Conservation (phyloP, 331 rosid genomes). For the Pyracantha coccinea region DNA sequence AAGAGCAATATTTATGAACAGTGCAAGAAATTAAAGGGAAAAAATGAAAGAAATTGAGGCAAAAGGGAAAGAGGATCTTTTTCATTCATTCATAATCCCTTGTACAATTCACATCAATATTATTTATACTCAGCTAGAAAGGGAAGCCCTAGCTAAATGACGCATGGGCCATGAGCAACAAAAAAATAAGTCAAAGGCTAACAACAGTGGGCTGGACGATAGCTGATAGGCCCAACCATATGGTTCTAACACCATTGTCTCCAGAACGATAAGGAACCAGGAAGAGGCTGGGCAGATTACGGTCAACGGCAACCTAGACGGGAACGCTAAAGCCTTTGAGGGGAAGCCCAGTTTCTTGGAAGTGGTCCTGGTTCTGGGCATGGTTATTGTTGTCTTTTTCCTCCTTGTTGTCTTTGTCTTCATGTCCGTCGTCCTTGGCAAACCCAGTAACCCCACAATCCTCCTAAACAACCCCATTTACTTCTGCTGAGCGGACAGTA, state of each 20-base stretch:
- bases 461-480: slow-evolving; percentile 48
- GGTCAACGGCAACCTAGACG: slow-evolving; percentile 51
- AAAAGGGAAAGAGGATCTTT: neutral
- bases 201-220: too few relatives aligned
- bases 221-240: too few relatives aligned
- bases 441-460: slow-evolving; percentile 54
- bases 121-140: too few relatives aligned
- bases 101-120: too few relatives aligned
- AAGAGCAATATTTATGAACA: fast-evolving
- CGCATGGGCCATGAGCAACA: too few relatives aligned
- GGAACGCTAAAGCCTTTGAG: slow-evolving; percentile 66
- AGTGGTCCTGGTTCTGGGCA: slow-evolving; percentile 23
- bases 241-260: slow-evolving; percentile 83
- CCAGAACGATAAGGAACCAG: slow-evolving; percentile 49
- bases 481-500: neutral
- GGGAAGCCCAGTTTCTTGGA: slow-evolving; percentile 46
- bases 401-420: slow-evolving; percentile 33
- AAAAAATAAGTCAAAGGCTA: too few relatives aligned
- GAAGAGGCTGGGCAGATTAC: slow-evolving; percentile 50
- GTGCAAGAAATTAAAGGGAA: too few relatives aligned
- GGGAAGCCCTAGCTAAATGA: too few relatives aligned
- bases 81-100: neutral
- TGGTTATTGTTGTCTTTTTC: slow-evolving; percentile 33
- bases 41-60: too few relatives aligned
- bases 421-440: slow-evolving; percentile 42